Conservation (phyloP, 2,329 filamentous ascomycete genomes). For the Pseudogymnoascus pannorum region DNA sequence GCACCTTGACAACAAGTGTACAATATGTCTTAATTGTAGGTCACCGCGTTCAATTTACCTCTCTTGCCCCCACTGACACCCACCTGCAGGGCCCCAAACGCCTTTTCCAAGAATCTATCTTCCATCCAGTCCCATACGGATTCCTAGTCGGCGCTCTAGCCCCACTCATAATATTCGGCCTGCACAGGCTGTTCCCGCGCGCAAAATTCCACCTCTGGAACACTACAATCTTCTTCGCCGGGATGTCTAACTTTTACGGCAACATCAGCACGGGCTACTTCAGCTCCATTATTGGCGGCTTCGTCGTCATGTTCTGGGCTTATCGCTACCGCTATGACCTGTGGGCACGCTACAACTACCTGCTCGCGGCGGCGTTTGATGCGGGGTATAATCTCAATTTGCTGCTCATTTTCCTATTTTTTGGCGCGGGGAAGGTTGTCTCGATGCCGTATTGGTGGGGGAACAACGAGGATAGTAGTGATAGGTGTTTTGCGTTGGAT, state of each 20-base stretch:
- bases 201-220: conserved; percentile 50
- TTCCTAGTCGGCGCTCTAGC: conserved; percentile 43
- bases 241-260: conserved; percentile 49
- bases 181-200: conserved; percentile 46
- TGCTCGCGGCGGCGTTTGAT: conserved; percentile 54
- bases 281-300: conserved; percentile 51
- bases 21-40: conserved; percentile 52
- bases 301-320: conserved; percentile 52
- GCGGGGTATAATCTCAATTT: conserved; percentile 56
- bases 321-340: conserved; percentile 48
- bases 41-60: background rate
- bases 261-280: conserved; percentile 54
- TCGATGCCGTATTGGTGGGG: conserved; percentile 60
- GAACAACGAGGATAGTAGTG: conserved; percentile 46
- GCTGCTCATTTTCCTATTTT: conserved; percentile 53
- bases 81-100: conserved; percentile 35
- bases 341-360: conserved; percentile 55
- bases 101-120: conserved; percentile 43
- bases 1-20: conserved; percentile 46
- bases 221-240: conserved; percentile 54
- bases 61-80: background rate
- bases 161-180: conserved; percentile 41
- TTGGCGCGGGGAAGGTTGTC: conserved; percentile 48
- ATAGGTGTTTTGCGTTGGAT: conserved; percentile 50
- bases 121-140: conserved; percentile 43